Base-by-base conservation (phyloP, 208 protist species). In the Wallacemonas sp. region DNA sequence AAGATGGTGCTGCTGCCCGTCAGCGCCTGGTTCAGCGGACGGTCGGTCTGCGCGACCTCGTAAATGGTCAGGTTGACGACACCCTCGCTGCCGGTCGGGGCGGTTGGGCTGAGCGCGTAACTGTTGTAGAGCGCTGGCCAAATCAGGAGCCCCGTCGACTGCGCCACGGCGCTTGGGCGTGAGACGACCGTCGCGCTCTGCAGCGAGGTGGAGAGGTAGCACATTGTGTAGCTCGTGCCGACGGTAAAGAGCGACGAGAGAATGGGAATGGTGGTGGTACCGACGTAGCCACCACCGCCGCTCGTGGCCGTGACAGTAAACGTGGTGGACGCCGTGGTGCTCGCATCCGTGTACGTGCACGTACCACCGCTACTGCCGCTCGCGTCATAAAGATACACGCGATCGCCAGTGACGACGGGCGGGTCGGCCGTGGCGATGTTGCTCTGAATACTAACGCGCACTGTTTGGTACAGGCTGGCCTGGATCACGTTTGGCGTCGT, bases 391-490 rank as follows among this genome's bases (percentile, higher is more conserved):
- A 95, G 89, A 64, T 87, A 91, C 54, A 96, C 61, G 4, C 63
- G 44, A 71, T 94, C 88, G 9, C 78, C 78, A 0, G 58, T 76
- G 34, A 61, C 65, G 65, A 96, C 88, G 21, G 43, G 62, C 16
- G 82, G 81, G 29, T 93, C 88, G 1, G 64, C 68, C 14, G 62
- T 47, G 27, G 87, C 60, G n/a, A 74, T 65, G 68, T 88, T 92
- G 24, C 86, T 89, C 33, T 61, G 55, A 46, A 96, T 76, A 21
- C 47, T 70, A 2, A 96, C 1, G 43, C 83, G 71, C 9, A 88
- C 68, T 0, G 83, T 84, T 64, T 94, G 88, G 67, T 93, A 93
- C n/a, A 96, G 48, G 3, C 88, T 93, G 2, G 90, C 70, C 44
- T 93, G 68, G 36, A 68, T 61, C n/a, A 87, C 81, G 65, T 92